Percentiles rank a stretch among this genome's conserved stretches.
Conservation (phyloP, 2,329 filamentous ascomycete genomes). For the Xylariales sp. region DNA sequence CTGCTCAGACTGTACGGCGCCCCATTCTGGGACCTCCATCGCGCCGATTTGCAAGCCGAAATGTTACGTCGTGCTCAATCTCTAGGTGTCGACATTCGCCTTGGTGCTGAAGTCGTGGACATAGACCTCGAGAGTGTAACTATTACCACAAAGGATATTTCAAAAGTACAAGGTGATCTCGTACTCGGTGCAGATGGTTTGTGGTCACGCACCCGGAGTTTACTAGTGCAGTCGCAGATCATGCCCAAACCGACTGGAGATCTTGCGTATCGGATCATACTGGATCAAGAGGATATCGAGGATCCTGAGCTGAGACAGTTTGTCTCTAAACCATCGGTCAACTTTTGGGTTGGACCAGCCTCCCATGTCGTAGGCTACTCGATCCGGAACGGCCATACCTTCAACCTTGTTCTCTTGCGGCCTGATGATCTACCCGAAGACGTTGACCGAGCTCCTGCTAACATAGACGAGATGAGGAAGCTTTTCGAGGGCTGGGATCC, state of each 20-base stretch:
- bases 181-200: conserved; percentile 61
- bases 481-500: conserved; percentile 63
- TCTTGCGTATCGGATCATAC: conserved; percentile 59
- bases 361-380: conserved; percentile 61
- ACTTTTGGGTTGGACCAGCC: conserved; percentile 61
- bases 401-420: conserved; percentile 61
- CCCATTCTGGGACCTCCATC: conserved; percentile 55
- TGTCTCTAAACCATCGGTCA: conserved; percentile 46
- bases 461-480: conserved; percentile 54
- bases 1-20: conserved; percentile 50
- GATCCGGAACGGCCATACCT: conserved; percentile 52
- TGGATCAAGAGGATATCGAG: conserved; percentile 45
- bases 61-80: conserved; percentile 46
- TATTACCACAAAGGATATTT: conserved; percentile 34
- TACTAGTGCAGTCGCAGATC: conserved; percentile 40
- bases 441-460: conserved; percentile 46
- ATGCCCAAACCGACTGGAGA: conserved; percentile 56
- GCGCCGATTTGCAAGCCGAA: conserved; percentile 54
- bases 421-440: conserved; percentile 57
- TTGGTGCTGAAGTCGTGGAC: conserved; percentile 41
- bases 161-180: conserved; percentile 43
- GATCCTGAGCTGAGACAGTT: conserved; percentile 47
- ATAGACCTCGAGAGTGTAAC: conserved; percentile 48
- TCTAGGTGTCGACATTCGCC: conserved; percentile 46
- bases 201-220: conserved; percentile 52